These are phyloP conservation scores for Eutrema heterophyllum DNA, from an alignment of 345 rosid species.

Conservation along the genomic window DNA sequence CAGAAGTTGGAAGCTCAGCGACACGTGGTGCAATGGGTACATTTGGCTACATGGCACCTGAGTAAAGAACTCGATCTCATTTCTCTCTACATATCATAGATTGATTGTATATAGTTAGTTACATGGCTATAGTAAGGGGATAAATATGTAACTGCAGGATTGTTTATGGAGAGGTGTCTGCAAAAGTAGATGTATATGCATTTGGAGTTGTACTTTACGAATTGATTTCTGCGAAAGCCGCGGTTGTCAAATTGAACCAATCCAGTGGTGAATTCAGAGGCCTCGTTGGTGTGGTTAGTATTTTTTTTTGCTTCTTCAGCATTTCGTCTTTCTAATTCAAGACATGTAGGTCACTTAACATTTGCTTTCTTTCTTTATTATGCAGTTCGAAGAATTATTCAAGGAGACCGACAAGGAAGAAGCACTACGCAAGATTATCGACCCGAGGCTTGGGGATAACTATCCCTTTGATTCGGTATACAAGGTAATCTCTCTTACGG, in stretches of 20 bases:
- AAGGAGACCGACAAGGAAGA: slow-evolving; percentile 51
- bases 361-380: background rate
- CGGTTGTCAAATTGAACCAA: slow-evolving; percentile 59
- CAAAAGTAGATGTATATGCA: slow-evolving; percentile 90
- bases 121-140: background rate
- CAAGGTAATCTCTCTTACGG: slow-evolving; percentile 43
- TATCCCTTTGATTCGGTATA: slow-evolving; percentile 64
- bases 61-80: slow-evolving; percentile 47
- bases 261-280: slow-evolving; percentile 60
- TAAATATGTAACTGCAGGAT: slow-evolving; percentile 45
- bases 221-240: slow-evolving; percentile 86
- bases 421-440: slow-evolving; percentile 56
- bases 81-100: background rate
- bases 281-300: slow-evolving; percentile 80
- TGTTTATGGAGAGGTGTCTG: slow-evolving; percentile 87
- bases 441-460: slow-evolving; percentile 68
- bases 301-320: background rate
- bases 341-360: background rate
- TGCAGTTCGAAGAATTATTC: slow-evolving; percentile 76
- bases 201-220: slow-evolving; percentile 96
- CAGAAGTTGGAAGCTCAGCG: slow-evolving; percentile 73
- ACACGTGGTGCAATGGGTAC: slow-evolving; percentile 90
- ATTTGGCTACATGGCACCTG: slow-evolving; percentile 99
- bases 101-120: background rate
- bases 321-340: background rate